Conservation (phyloP, 148 eudicot genomes). For the Polygonum aviculare region DNA sequence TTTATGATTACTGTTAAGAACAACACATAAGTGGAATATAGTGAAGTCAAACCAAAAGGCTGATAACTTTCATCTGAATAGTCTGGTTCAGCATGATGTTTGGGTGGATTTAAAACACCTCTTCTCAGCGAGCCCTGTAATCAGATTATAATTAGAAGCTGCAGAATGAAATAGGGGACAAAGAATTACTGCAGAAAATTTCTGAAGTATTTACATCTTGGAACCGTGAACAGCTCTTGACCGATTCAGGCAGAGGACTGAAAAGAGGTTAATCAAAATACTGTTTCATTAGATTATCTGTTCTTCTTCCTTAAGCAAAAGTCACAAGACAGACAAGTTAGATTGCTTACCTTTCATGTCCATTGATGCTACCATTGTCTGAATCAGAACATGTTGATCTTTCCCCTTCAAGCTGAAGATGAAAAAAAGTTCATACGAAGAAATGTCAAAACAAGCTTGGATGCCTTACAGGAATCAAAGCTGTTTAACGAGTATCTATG, state of each 20-base stretch:
- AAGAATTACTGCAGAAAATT: not conserved
- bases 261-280: not conserved
- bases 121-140: conserved; percentile 14
- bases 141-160: not conserved
- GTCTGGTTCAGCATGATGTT: conserved; percentile 15
- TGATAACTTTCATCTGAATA: not conserved
- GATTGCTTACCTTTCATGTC: conserved; percentile 2
- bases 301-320: not conserved
- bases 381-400: conserved; percentile 8
- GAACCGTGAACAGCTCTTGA: not conserved
- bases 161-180: not conserved
- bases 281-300: not conserved
- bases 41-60: conserved; percentile 6
- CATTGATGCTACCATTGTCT: conserved; percentile 9
- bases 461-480: not conserved
- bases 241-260: not conserved
- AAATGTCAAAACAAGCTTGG: not conserved
- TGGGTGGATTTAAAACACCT: conserved; percentile 1
- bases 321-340: not conserved
- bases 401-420: conserved; percentile 6
- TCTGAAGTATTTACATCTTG: not conserved
- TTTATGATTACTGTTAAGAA: not conserved
- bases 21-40: not conserved
- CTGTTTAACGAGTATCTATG: not conserved
- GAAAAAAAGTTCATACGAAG: not conserved